These are phyloP conservation scores for Trifolium subterraneum DNA, from an alignment of 306 rosid genomes.

Conservation along the genomic window DNA sequence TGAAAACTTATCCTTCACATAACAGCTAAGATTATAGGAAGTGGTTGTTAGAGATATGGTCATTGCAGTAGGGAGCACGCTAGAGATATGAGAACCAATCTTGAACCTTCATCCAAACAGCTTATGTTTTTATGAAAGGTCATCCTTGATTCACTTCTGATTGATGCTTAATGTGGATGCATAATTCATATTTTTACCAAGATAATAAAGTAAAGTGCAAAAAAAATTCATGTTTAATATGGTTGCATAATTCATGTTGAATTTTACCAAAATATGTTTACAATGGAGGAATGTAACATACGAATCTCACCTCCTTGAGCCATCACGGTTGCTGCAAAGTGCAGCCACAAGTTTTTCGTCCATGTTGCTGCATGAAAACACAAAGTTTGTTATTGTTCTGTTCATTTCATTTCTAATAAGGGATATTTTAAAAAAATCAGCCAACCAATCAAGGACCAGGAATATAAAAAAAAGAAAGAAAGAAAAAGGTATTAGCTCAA, in stretches of 20 bases:
- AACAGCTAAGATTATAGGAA: slow-evolving; percentile 7
- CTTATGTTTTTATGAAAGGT: slow-evolving; percentile 1
- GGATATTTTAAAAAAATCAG: slow-evolving; percentile 6
- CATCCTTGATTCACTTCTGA: slow-evolving; percentile 6
- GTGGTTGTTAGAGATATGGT: slow-evolving; percentile 5
- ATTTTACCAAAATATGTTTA: slow-evolving; percentile 13
- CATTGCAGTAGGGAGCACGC: neutral
- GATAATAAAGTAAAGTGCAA: slow-evolving; percentile 23
- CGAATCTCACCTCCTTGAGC: slow-evolving; percentile 61
- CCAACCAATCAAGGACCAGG: slow-evolving; percentile 12
- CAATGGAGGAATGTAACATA: slow-evolving; percentile 14
- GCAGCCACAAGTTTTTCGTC: slow-evolving; percentile 98
- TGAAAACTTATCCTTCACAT: slow-evolving; percentile 21
- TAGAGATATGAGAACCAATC: neutral
- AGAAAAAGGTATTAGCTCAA: slow-evolving; percentile 12
- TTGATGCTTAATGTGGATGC: slow-evolving; percentile 19
- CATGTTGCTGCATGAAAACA: slow-evolving; percentile 64
- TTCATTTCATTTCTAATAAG: slow-evolving; percentile 17
- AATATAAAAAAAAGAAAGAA: slow-evolving; percentile 3
- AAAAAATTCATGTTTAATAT: neutral
- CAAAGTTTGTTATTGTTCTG: slow-evolving; percentile 25
- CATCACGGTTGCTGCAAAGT: slow-evolving; percentile 66
- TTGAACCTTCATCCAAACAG: neutral
- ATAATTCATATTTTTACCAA: slow-evolving; percentile 18
- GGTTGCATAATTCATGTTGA: neutral